These are phyloP conservation scores for Porpolomopsis calyptriformis DNA, from an alignment of 768 basidiomycete genomes.

Conservation along the genomic window DNA sequence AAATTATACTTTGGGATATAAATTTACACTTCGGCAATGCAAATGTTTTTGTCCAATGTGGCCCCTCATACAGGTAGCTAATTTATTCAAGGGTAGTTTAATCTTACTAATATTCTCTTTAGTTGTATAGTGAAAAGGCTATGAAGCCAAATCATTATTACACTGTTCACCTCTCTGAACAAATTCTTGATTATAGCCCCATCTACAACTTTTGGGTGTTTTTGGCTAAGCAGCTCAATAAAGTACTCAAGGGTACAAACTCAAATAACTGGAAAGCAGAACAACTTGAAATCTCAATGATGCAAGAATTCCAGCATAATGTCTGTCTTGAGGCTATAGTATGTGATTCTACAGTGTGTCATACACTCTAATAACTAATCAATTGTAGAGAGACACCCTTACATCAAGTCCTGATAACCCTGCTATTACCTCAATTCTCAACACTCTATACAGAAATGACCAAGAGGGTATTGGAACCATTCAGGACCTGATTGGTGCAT, in stretches of 20 bases:
- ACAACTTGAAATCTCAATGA: slow-evolving; percentile 21
- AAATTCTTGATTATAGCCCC: slow-evolving; percentile 18
- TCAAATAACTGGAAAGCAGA: slow-evolving; percentile 20
- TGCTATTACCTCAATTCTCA: too few relatives aligned
- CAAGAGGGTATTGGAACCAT: too few relatives aligned
- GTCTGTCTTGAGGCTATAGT: slow-evolving; percentile 10
- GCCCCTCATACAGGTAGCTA: too few relatives aligned
- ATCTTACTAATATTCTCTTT: too few relatives aligned
- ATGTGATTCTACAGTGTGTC: background rate
- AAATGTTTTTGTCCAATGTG: too few relatives aligned
- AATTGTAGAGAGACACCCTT: background rate
- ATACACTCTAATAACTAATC: background rate
- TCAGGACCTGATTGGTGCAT: too few relatives aligned
- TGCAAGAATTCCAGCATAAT: slow-evolving; percentile 16
- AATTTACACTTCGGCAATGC: too few relatives aligned
- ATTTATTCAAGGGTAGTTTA: too few relatives aligned
- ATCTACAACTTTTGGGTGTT: slow-evolving; percentile 23
- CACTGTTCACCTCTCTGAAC: slow-evolving; percentile 16
- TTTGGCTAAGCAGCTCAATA: slow-evolving; percentile 20
- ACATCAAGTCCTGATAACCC: too few relatives aligned
- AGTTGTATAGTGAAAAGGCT: slow-evolving; percentile 16
- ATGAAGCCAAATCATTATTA: slow-evolving; percentile 25
- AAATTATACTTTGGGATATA: too few relatives aligned
- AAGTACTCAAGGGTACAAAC: slow-evolving; percentile 20
- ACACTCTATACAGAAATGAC: too few relatives aligned